Conservation (phyloP, 2,329 filamentous ascomycete genomes). For the Periconia digitata region DNA sequence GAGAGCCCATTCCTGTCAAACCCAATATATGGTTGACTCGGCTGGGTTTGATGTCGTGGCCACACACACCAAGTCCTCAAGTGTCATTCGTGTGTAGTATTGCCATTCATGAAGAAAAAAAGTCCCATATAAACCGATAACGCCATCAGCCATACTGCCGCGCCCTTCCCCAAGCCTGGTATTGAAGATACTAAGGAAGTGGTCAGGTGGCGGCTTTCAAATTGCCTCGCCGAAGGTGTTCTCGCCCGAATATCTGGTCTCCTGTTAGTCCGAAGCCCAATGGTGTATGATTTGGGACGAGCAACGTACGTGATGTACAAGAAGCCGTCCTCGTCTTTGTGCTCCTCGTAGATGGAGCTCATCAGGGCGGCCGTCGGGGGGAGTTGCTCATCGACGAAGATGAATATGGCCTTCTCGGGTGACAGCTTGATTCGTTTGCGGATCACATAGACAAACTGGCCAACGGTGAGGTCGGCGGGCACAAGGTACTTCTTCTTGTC, state of each 20-base stretch:
- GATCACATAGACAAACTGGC: conserved; percentile 99
- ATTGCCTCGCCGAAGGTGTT: conserved; percentile 82
- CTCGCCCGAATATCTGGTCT: conserved; percentile 83
- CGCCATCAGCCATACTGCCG: neutral
- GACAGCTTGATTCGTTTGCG: conserved; percentile 99
- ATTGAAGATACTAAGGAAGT: neutral
- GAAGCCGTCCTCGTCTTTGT: conserved; percentile 89
- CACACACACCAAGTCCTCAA: conserved; percentile 2
- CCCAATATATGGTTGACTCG: neutral
- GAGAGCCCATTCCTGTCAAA: conserved; percentile 17
- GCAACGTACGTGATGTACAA: conserved; percentile 87
- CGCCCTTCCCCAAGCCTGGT: neutral
- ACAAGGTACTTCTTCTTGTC: conserved; percentile 99
- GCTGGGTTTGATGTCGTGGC: neutral
- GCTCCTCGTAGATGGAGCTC: conserved; percentile 99
- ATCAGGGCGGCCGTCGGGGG: conserved; percentile 96
- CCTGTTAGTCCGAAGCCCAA: conserved; percentile 20
- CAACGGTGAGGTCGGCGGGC: conserved; percentile 94
- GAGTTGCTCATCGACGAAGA: conserved; percentile 98
- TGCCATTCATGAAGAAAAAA: conserved; percentile 1
- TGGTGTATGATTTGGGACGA: neutral
- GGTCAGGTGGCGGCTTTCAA: conserved; percentile 21
- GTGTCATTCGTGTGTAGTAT: neutral
- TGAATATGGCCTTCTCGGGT: conserved; percentile 99
- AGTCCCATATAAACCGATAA: conserved; percentile 1